phyloP scores from a whole-genome alignment of 495 filamentous ascomycete species.

The Hypomontagnella submonticulosa region DNA sequence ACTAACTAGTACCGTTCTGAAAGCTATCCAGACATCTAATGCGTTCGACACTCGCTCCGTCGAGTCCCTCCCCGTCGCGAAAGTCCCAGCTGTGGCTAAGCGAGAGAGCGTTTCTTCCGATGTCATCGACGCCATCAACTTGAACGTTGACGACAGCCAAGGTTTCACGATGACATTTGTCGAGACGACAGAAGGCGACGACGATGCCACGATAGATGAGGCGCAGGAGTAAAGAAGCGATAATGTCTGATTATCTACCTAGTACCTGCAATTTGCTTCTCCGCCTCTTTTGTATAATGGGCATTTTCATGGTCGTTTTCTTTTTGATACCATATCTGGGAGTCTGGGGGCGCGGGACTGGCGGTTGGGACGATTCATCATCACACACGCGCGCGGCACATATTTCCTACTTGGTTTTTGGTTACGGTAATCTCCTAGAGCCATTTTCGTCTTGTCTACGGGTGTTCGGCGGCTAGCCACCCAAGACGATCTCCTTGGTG shows the following conservation, averaged over 20 bases:
- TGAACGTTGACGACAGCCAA: conserved; percentile 59
- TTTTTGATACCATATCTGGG: conserved; percentile 44
- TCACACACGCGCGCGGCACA: conserved; percentile 15
- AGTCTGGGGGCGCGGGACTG: conserved; percentile 27
- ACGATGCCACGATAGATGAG: conserved; percentile 47
- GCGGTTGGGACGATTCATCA: conserved; percentile 27
- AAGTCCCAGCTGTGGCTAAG: conserved; percentile 40
- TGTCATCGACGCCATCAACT: conserved; percentile 59
- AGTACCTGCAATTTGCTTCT: conserved; percentile 2
- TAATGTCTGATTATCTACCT: conserved; percentile 23
- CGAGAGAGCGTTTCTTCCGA: conserved; percentile 43
- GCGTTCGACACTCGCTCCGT: conserved; percentile 45
- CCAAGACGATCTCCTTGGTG: neutral
- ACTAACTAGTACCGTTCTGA: conserved; percentile 27
- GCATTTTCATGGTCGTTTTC: conserved; percentile 31
- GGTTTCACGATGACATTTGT: conserved; percentile 63
- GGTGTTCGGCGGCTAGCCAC: too few species aligned
- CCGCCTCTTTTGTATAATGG: conserved; percentile 13
- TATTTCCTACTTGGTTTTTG: conserved; percentile 14
- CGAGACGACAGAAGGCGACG: conserved; percentile 55
- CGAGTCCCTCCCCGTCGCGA: conserved; percentile 37
- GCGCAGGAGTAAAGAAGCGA: conserved; percentile 16
- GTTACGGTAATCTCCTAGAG: conserved; percentile 11
- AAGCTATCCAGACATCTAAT: conserved; percentile 52
- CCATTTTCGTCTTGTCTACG: too few species aligned